phyloP scores from a whole-genome alignment of 2,329 filamentous ascomycete genomes.

The Knoxdaviesia proteae region DNA sequence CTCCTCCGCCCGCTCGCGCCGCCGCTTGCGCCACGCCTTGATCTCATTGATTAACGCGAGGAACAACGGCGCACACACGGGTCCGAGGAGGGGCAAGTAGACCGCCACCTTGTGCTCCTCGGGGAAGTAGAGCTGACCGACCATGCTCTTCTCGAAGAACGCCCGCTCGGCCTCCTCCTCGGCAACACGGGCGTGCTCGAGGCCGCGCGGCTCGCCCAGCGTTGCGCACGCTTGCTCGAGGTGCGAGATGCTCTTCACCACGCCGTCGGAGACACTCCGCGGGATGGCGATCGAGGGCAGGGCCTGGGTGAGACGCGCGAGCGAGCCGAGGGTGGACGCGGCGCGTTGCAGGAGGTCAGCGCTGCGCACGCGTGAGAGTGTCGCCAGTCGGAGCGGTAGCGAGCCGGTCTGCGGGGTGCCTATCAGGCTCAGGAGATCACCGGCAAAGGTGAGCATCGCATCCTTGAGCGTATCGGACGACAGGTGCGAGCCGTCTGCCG shows the following conservation, averaged over 20 bases:
- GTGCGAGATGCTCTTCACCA: conserved; percentile 58
- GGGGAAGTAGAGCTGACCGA: conserved; percentile 93
- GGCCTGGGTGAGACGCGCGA: conserved; percentile 66
- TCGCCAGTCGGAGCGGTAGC: conserved; percentile 65
- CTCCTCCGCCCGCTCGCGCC: conserved; percentile 18
- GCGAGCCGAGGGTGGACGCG: conserved; percentile 80
- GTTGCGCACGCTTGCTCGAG: conserved; percentile 57
- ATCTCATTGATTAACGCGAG: conserved; percentile 71
- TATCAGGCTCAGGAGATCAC: conserved; percentile 71
- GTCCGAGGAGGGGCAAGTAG: conserved; percentile 77
- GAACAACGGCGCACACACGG: conserved; percentile 71
- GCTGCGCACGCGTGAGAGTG: conserved; percentile 66
- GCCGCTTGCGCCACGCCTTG: conserved; percentile 34
- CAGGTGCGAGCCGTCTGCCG: conserved; percentile 26
- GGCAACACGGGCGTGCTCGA: conserved; percentile 65
- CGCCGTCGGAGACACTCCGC: conserved; percentile 63
- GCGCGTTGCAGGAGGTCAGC: conserved; percentile 73
- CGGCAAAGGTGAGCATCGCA: conserved; percentile 74
- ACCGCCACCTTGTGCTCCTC: conserved; percentile 97
- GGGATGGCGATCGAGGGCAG: conserved; percentile 86
- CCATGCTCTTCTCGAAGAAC: conserved; percentile 98
- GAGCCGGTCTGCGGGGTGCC: conserved; percentile 71
- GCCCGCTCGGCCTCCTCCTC: conserved; percentile 79
- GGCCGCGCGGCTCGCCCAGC: conserved; percentile 42
- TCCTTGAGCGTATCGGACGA: conserved; percentile 47